These are phyloP conservation scores for Vitis rupestris DNA, from an alignment of 164 flowering plant species.

Conservation along the genomic window DNA sequence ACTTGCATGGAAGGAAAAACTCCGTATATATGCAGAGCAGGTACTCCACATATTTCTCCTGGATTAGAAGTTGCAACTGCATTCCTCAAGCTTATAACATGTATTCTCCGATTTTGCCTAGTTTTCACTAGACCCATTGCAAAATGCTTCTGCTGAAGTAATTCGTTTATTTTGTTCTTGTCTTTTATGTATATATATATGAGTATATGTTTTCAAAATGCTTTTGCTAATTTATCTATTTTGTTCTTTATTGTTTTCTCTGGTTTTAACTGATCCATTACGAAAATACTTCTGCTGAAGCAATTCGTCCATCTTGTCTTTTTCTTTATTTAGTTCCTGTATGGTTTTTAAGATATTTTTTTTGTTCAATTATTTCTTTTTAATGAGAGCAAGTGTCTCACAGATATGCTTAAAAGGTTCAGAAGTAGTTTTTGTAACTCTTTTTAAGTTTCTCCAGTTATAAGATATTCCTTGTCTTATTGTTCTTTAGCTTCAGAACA, in stretches of 20 bases:
- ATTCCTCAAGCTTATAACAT: too few species aligned
- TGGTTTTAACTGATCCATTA: background rate
- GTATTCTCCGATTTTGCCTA: too few species aligned
- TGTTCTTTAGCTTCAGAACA: too few species aligned
- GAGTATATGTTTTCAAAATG: too few species aligned
- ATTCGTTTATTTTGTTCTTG: too few species aligned
- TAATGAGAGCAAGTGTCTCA: background rate
- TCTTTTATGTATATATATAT: too few species aligned
- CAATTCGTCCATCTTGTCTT: background rate
- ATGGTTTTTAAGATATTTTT: background rate
- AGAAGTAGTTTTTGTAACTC: background rate
- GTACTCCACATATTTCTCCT: slow-evolving; percentile 5
- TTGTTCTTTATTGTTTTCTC: too few species aligned
- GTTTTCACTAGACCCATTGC: too few species aligned
- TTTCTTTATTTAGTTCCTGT: background rate
- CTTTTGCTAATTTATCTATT: too few species aligned
- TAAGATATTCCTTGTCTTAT: too few species aligned
- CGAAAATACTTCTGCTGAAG: background rate
- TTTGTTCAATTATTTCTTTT: background rate
- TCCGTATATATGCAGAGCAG: slow-evolving; percentile 31
- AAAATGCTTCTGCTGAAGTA: too few species aligned
- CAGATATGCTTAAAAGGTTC: background rate
- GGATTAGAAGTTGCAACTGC: background rate
- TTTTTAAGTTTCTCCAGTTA: too few species aligned
- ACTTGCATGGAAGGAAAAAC: slow-evolving; percentile 28